A percentile compares a stretch with the other conserved stretches of the same genome.
Evolutionary conservation across 768 basidiomycete genomes (phyloP).

Genomic region (Cantharellus anzutake): DNA sequence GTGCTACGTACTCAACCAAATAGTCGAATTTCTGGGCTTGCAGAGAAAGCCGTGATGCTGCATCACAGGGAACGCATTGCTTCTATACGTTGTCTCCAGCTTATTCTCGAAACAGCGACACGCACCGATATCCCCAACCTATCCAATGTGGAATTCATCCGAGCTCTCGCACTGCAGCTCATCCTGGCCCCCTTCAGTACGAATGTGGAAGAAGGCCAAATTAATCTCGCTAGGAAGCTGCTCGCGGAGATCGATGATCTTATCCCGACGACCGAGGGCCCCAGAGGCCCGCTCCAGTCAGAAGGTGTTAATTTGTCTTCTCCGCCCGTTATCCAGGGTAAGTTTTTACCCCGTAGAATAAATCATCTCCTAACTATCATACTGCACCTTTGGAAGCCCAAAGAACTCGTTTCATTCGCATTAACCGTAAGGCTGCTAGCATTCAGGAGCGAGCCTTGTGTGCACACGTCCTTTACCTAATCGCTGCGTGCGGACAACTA

Average conservation of each 20-base stretch:
- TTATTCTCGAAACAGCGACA: constrained; percentile 32
- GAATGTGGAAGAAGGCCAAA: constrained; percentile 11
- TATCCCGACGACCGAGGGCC: constrained; percentile 25
- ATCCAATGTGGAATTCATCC: not conserved
- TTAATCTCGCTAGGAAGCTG: constrained; percentile 31
- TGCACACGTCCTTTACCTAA: constrained; percentile 38
- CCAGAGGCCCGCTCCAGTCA: too few species aligned
- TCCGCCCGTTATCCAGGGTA: too few species aligned
- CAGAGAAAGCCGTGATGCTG: constrained; percentile 47
- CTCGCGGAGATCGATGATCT: constrained; percentile 46
- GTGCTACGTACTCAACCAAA: constrained; percentile 50
- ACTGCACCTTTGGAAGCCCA: too few species aligned
- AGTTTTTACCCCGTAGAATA: too few species aligned
- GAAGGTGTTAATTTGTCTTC: too few species aligned
- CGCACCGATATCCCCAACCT: constrained; percentile 13
- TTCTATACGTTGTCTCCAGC: constrained; percentile 49
- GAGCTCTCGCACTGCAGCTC: constrained; percentile 19
- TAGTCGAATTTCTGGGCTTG: constrained; percentile 30
- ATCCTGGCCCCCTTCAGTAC: constrained; percentile 2
- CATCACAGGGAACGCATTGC: constrained; percentile 53
- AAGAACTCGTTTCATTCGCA: too few species aligned
- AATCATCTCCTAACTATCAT: too few species aligned
- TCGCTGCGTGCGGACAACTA: constrained; percentile 45
- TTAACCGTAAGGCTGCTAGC: constrained; percentile 11
- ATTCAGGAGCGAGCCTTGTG: constrained; percentile 26